These are phyloP conservation scores for Phaeosphaeriaceae sp. DNA, from an alignment of 2,329 filamentous ascomycete species.

Conservation along the genomic window DNA sequence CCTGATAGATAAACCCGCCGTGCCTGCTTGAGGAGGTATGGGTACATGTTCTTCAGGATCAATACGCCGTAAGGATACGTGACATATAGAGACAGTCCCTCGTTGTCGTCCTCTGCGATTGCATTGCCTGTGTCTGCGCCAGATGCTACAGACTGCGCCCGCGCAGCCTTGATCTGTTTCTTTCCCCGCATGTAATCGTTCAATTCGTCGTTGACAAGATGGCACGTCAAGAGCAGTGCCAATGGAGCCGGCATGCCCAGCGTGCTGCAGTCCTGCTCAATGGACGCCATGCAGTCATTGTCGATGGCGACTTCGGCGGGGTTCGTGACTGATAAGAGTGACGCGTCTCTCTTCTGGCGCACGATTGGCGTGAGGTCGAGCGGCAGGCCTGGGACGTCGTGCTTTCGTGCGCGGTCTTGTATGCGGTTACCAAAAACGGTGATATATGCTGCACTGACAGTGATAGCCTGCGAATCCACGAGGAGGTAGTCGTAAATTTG, in stretches of 20 bases:
- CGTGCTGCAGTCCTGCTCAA: constrained; percentile 20
- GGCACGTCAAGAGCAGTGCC: constrained; percentile 39
- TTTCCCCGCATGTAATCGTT: constrained; percentile 36
- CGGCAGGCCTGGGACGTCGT: constrained; percentile 47
- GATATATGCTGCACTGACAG: constrained; percentile 48
- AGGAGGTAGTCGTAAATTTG: constrained; percentile 52
- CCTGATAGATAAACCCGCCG: constrained; percentile 51
- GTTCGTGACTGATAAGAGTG: constrained; percentile 39
- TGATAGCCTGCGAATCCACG: constrained; percentile 44
- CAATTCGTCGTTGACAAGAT: constrained; percentile 46
- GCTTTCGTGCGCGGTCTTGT: constrained; percentile 28
- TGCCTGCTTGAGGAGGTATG: constrained; percentile 50
- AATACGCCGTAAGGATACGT: constrained; percentile 51
- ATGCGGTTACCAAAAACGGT: constrained; percentile 38
- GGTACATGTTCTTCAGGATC: constrained; percentile 47
- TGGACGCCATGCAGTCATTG: constrained; percentile 7
- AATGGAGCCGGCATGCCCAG: constrained; percentile 23
- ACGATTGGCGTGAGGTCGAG: constrained; percentile 44
- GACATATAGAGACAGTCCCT: constrained; percentile 50
- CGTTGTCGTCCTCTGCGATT: constrained; percentile 12
- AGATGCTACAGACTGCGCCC: constrained; percentile 9
- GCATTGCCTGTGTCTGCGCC: not conserved
- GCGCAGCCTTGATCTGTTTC: constrained; percentile 17
- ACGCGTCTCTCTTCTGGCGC: constrained; percentile 38
- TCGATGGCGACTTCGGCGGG: constrained; percentile 33